These are phyloP conservation scores for Sporothrix schenckii DNA, from an alignment of 2,329 filamentous ascomycete genomes.

Conservation along the genomic window DNA sequence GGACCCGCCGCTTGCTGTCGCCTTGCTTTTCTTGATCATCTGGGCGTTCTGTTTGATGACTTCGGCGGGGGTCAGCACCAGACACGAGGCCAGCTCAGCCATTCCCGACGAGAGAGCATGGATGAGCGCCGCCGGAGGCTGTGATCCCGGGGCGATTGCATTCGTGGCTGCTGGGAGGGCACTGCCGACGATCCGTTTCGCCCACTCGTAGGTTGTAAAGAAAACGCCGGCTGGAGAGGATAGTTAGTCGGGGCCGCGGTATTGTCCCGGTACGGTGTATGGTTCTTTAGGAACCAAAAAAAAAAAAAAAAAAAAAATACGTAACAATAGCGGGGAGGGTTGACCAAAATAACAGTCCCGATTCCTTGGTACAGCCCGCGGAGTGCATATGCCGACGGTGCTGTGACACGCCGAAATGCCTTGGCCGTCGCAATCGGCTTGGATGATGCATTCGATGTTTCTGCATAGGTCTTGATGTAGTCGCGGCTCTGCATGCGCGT, in stretches of 20 bases:
- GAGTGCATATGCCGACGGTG: slow-evolving; percentile 55
- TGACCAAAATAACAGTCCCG: slow-evolving; percentile 78
- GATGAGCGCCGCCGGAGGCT: slow-evolving; percentile 59
- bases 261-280: no score
- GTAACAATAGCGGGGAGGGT: slow-evolving; percentile 92
- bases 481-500: slow-evolving; percentile 80
- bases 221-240: slow-evolving; percentile 69
- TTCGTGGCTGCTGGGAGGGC: slow-evolving; percentile 45
- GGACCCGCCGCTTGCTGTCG: slow-evolving; percentile 2
- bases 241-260: background rate
- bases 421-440: slow-evolving; percentile 9
- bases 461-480: slow-evolving; percentile 63
- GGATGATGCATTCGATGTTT: slow-evolving; percentile 8
- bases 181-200: slow-evolving; percentile 64
- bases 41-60: slow-evolving; percentile 94
- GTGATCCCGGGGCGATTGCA: slow-evolving; percentile 42
- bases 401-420: background rate
- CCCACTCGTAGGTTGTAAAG: slow-evolving; percentile 84
- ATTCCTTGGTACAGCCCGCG: slow-evolving; percentile 84
- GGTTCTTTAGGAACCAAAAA: no score
- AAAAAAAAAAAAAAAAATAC: slow-evolving; percentile 47
- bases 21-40: slow-evolving; percentile 59
- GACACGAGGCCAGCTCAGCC: slow-evolving; percentile 82
- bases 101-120: slow-evolving; percentile 73
- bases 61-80: slow-evolving; percentile 85